Evolutionary conservation across 257 asterid genomes (phyloP).

Genomic region (Fraxinus excelsior): DNA sequence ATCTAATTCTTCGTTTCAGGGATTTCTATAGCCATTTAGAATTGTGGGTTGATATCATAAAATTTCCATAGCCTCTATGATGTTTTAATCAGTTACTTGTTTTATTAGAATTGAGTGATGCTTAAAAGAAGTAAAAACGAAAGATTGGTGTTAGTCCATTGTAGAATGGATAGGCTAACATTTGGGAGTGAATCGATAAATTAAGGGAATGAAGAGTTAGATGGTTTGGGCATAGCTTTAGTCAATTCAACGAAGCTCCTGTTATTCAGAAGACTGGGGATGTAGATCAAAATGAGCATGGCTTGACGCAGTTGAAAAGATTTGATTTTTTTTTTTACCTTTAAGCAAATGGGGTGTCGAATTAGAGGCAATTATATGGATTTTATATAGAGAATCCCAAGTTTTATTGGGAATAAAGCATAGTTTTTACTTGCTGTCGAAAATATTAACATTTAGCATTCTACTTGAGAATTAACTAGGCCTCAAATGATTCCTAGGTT

Average conservation of each 20-base stretch:
- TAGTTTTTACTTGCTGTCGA: background rate
- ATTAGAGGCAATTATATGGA: background rate
- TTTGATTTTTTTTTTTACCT: too few species aligned
- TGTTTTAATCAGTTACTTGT: too few species aligned
- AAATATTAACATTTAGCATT: background rate
- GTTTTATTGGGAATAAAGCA: too few species aligned
- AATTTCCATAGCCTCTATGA: too few species aligned
- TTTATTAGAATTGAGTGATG: too few species aligned
- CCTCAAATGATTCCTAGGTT: background rate
- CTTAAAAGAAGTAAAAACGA: too few species aligned
- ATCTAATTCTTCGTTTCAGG: background rate
- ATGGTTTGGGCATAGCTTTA: background rate
- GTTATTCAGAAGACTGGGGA: background rate
- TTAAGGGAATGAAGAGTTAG: background rate
- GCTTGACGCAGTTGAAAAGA: background rate
- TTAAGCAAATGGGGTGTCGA: background rate
- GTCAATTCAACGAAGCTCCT: background rate
- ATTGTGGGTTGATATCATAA: background rate
- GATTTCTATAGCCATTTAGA: background rate
- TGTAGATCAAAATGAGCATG: background rate
- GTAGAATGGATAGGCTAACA: too few species aligned
- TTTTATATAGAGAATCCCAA: background rate
- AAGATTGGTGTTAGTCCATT: too few species aligned
- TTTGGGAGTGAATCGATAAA: too few species aligned
- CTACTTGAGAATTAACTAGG: background rate